Percentiles rank a stretch among this genome's conserved stretches.
Evolutionary conservation across 495 filamentous ascomycete species (phyloP).

Genomic region (Aspergillus sclerotioniger): DNA sequence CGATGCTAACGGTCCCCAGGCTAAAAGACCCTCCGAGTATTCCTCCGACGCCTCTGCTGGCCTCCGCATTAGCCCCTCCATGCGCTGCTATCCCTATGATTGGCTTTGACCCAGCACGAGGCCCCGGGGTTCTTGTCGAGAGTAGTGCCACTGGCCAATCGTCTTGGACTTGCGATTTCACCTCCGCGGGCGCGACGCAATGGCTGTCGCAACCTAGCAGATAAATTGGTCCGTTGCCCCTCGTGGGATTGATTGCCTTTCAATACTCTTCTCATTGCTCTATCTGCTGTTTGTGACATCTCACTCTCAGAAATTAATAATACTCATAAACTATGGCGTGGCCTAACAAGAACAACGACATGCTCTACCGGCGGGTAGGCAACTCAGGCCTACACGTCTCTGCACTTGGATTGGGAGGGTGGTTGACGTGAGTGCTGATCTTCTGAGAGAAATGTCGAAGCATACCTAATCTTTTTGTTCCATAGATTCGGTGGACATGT

Average conservation of each 20-base stretch:
- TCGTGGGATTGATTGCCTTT: neutral
- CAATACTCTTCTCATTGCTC: too few relatives aligned
- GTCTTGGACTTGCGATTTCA: neutral
- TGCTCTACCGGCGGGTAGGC: slow-evolving; percentile 69
- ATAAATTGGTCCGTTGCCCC: slow-evolving; percentile 2
- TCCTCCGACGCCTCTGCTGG: slow-evolving; percentile 16
- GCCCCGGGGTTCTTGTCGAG: neutral
- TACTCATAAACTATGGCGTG: slow-evolving; percentile 22
- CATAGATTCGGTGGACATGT: slow-evolving; percentile 26
- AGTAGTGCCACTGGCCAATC: neutral
- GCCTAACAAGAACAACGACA: slow-evolving; percentile 40
- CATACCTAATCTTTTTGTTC: neutral
- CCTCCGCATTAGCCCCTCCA: neutral
- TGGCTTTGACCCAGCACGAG: neutral
- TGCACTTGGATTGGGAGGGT: slow-evolving; percentile 64
- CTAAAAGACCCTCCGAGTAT: slow-evolving; percentile 22
- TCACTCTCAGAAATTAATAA: neutral
- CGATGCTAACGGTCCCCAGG: neutral
- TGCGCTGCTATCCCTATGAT: neutral
- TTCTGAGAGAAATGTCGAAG: neutral
- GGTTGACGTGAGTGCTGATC: slow-evolving; percentile 36
- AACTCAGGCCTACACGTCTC: slow-evolving; percentile 69
- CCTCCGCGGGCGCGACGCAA: neutral
- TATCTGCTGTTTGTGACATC: neutral
- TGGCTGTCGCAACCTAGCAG: neutral